phyloP scores from a whole-genome alignment of 306 rosid species.

The Prunus mongolica region DNA sequence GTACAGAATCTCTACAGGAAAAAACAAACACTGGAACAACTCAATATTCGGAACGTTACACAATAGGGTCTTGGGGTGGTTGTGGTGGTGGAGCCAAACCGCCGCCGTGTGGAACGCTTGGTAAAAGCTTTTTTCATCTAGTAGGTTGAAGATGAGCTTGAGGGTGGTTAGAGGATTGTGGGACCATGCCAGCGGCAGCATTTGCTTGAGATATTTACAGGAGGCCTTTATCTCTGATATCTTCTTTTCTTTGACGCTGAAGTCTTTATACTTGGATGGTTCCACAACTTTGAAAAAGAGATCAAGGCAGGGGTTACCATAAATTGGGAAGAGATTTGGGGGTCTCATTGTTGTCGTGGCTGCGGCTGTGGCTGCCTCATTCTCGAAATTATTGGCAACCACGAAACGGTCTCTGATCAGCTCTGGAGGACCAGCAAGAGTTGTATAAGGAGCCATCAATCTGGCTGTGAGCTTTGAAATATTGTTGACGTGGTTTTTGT shows the following conservation, averaged over 20 bases:
- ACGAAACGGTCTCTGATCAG: not conserved
- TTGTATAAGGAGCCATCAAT: no score
- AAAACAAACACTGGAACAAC: not conserved
- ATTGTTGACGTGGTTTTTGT: no score
- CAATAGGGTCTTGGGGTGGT: conserved; percentile 52
- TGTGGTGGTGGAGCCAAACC: conserved; percentile 36
- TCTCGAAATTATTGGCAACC: conserved; percentile 23
- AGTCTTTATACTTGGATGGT: conserved; percentile 11
- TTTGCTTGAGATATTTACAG: no score
- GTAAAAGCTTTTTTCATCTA: conserved; percentile 33
- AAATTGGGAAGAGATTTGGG: no score
- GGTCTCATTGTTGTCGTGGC: conserved; percentile 20
- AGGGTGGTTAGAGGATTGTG: no score
- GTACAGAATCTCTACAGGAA: not conserved
- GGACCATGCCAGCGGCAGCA: no score
- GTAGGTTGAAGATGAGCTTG: not conserved
- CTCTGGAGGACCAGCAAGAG: conserved; percentile 51
- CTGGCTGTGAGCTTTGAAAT: no score
- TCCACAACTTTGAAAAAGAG: conserved; percentile 50
- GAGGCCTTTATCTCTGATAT: no score
- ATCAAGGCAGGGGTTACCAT: conserved; percentile 57
- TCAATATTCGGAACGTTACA: not conserved
- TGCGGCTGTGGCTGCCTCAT: not conserved
- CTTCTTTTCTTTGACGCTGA: no score
- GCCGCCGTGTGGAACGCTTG: conserved; percentile 40